Conservation (phyloP, 495 filamentous ascomycete species). For the Neurospora sp. region DNA sequence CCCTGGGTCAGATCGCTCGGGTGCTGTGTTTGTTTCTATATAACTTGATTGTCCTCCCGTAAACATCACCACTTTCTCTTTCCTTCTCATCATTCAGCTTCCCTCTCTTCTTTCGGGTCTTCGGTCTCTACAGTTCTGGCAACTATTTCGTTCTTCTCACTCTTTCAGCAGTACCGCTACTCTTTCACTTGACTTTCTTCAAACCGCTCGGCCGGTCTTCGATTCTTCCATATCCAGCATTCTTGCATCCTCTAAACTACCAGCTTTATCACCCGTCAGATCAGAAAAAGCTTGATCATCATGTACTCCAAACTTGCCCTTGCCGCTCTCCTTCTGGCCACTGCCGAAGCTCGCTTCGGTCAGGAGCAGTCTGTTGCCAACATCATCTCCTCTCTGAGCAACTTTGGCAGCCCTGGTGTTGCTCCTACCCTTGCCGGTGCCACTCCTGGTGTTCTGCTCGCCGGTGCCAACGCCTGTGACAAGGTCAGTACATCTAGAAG, state of each 20-base stretch:
- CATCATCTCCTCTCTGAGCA: constrained; percentile 33
- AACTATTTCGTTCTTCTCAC: constrained; percentile 34
- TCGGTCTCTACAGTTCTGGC: constrained; percentile 37
- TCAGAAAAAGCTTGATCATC: constrained; percentile 13
- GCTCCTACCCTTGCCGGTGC: constrained; percentile 45
- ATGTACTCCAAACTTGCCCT: constrained; percentile 38
- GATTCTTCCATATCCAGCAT: constrained; percentile 18
- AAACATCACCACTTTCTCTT: constrained; percentile 23
- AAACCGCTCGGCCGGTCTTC: constrained; percentile 30
- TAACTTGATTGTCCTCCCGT: constrained; percentile 12
- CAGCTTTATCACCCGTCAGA: constrained; percentile 11
- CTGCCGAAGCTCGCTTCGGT: constrained; percentile 45
- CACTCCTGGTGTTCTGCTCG: constrained; percentile 44
- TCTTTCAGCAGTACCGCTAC: constrained; percentile 26
- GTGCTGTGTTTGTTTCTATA: constrained; percentile 10
- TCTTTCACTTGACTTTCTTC: constrained; percentile 7
- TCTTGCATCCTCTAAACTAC: constrained; percentile 9
- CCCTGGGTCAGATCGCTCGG: not conserved
- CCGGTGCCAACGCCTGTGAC: constrained; percentile 46
- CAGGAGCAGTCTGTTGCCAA: constrained; percentile 39
- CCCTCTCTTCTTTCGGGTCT: constrained; percentile 18
- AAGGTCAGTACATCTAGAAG: constrained; percentile 26
- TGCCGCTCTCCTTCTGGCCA: constrained; percentile 32
- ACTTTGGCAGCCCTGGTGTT: constrained; percentile 39
- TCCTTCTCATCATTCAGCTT: constrained; percentile 20